Conservation (phyloP, 495 filamentous ascomycete species). For the Penicillium taxi region DNA sequence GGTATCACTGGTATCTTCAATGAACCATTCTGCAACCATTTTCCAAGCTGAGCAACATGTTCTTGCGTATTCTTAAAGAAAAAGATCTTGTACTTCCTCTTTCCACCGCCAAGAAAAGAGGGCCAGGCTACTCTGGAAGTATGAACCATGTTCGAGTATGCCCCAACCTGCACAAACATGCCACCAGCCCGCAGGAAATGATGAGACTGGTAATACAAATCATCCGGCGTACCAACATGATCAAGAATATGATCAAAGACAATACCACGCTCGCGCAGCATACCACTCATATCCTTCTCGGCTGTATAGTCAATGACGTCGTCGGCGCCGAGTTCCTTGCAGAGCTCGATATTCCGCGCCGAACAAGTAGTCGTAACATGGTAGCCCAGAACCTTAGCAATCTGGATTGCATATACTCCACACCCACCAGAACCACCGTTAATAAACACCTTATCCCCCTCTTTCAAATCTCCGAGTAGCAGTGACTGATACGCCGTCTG, state of each 20-base stretch:
- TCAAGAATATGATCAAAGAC: slow-evolving; percentile 54
- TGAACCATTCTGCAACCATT: slow-evolving; percentile 55
- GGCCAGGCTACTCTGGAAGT: slow-evolving; percentile 37
- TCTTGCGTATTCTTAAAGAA: slow-evolving; percentile 31
- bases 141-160: slow-evolving; percentile 19
- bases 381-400: slow-evolving; percentile 56
- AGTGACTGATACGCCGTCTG: slow-evolving; percentile 52
- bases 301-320: slow-evolving; percentile 62
- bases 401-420: slow-evolving; percentile 55
- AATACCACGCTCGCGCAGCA: slow-evolving; percentile 40
- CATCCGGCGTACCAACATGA: slow-evolving; percentile 45
- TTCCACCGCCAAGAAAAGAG: slow-evolving; percentile 55
- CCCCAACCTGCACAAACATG: slow-evolving; percentile 53
- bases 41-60: slow-evolving; percentile 47
- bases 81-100: slow-evolving; percentile 44
- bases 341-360: slow-evolving; percentile 48
- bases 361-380: slow-evolving; percentile 56
- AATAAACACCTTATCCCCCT: slow-evolving; percentile 53
- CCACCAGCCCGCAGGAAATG: slow-evolving; percentile 47
- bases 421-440: slow-evolving; percentile 60
- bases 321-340: slow-evolving; percentile 54
- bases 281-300: slow-evolving; percentile 37
- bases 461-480: slow-evolving; percentile 45
- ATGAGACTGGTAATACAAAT: slow-evolving; percentile 49
- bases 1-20: slow-evolving; percentile 53